A percentile compares a stretch with the other conserved stretches of the same genome.
These are phyloP conservation scores for Claviceps monticola DNA, from an alignment of 2,329 filamentous ascomycete genomes.

Conservation along the genomic window DNA sequence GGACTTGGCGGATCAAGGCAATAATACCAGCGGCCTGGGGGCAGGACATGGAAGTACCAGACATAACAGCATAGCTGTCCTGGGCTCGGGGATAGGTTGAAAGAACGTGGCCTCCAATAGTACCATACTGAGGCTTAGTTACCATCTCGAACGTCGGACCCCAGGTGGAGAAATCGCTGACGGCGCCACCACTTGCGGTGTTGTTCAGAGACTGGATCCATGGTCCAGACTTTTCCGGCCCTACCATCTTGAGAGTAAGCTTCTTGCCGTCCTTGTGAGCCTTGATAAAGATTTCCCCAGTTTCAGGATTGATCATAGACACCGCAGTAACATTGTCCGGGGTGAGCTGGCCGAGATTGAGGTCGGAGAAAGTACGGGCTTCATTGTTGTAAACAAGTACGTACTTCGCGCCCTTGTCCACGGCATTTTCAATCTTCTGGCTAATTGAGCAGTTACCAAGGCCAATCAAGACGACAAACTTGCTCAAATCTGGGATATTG, in stretches of 20 bases:
- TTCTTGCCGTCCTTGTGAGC: constrained; percentile 28
- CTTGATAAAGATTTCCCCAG: constrained; percentile 30
- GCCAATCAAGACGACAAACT: constrained; percentile 44
- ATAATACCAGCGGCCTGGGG: constrained; percentile 41
- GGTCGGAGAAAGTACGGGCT: constrained; percentile 16
- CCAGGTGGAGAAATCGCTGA: constrained; percentile 42
- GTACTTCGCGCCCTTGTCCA: constrained; percentile 42
- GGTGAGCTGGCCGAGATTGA: constrained; percentile 15
- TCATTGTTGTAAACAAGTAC: constrained; percentile 48
- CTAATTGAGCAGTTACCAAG: constrained; percentile 43
- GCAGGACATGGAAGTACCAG: constrained; percentile 47
- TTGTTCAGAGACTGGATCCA: constrained; percentile 15
- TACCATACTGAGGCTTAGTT: constrained; percentile 40
- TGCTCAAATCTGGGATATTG: constrained; percentile 41
- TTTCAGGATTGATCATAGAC: constrained; percentile 26
- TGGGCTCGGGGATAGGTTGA: constrained; percentile 37
- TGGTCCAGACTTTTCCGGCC: constrained; percentile 13
- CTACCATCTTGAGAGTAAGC: constrained; percentile 30
- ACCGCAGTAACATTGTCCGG: constrained; percentile 18
- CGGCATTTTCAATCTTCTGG: constrained; percentile 38
- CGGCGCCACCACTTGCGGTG: constrained; percentile 31
- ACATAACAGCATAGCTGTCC: constrained; percentile 37
- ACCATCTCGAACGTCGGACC: constrained; percentile 46
- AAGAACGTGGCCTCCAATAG: constrained; percentile 42
- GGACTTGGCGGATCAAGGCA: constrained; percentile 38